These are phyloP conservation scores for Aspergillus luchuensis DNA, from an alignment of 2,329 filamentous ascomycete species.

Conservation along the genomic window DNA sequence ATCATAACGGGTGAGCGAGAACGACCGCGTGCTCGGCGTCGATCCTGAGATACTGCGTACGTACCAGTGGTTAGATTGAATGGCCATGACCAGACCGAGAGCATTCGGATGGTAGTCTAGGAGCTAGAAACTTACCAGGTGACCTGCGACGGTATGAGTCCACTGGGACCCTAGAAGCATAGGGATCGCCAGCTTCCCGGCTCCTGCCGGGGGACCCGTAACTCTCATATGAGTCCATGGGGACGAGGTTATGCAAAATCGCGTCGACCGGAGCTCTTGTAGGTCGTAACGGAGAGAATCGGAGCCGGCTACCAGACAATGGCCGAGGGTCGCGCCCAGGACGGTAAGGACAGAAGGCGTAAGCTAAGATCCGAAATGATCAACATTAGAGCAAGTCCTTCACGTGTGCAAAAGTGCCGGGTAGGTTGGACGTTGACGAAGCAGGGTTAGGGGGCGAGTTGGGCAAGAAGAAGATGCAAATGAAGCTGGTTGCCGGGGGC, in stretches of 20 bases:
- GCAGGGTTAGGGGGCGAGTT: slow-evolving; percentile 24
- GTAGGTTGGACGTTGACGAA: slow-evolving; percentile 26
- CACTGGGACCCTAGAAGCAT: slow-evolving; percentile 33
- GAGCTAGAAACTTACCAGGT: slow-evolving; percentile 42
- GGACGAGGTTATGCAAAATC: neutral
- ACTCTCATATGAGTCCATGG: slow-evolving; percentile 52
- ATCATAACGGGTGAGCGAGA: slow-evolving; percentile 65
- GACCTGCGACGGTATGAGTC: slow-evolving; percentile 51
- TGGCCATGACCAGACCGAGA: neutral
- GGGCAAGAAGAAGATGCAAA: slow-evolving; percentile 27
- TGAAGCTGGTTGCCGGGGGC: slow-evolving; percentile 20
- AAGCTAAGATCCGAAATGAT: slow-evolving; percentile 43
- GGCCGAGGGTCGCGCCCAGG: slow-evolving; percentile 6
- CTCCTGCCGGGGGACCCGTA: slow-evolving; percentile 48
- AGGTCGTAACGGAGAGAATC: neutral
- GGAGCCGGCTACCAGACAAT: neutral
- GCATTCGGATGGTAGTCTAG: neutral
- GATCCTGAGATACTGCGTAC: slow-evolving; percentile 41
- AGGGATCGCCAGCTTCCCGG: slow-evolving; percentile 45
- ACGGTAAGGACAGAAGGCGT: slow-evolving; percentile 16
- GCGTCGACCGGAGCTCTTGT: neutral
- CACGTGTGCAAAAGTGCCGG: slow-evolving; percentile 23
- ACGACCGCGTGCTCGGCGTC: slow-evolving; percentile 50
- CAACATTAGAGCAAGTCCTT: slow-evolving; percentile 39
- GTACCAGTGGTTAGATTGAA: neutral